These are phyloP conservation scores for Herpetospermum pedunculosum DNA, from an alignment of 306 rosid species.

Conservation along the genomic window DNA sequence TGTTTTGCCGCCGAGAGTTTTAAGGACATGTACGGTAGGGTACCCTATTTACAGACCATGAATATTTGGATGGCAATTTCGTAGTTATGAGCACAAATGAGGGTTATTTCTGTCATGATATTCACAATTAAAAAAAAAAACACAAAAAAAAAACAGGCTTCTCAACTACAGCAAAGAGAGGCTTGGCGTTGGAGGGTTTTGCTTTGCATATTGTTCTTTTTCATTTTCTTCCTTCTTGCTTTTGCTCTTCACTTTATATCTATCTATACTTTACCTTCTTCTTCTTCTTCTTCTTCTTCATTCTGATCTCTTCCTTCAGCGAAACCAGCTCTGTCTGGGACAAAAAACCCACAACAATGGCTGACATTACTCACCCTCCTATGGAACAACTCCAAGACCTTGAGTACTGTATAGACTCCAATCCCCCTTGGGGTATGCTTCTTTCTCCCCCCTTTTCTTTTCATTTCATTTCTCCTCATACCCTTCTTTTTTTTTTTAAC, in stretches of 20 bases:
- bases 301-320: constrained; percentile 3
- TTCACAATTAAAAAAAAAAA: background rate
- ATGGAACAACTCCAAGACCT: constrained; percentile 99
- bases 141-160: constrained; percentile 15
- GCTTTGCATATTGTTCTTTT: constrained; percentile 35
- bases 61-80: constrained; percentile 11
- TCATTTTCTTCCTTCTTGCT: constrained; percentile 15
- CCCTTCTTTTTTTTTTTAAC: background rate
- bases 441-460: background rate
- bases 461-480: constrained; percentile 7
- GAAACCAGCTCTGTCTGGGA: constrained; percentile 16
- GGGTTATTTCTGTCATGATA: constrained; percentile 11
- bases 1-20: background rate
- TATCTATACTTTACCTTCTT: constrained; percentile 45
- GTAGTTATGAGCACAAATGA: constrained; percentile 2
- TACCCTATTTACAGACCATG: background rate
- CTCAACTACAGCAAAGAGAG: constrained; percentile 18
- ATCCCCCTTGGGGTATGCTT: constrained; percentile 88
- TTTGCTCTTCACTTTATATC: constrained; percentile 42
- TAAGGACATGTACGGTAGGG: background rate
- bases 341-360: constrained; percentile 46
- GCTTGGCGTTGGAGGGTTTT: constrained; percentile 18
- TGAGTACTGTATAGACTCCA: constrained; percentile 94
- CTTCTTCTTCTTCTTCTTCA: constrained; percentile 26
- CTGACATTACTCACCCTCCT: constrained; percentile 86